Conservation (phyloP, 106 monocot genomes). For the Iris macrosiphon region DNA sequence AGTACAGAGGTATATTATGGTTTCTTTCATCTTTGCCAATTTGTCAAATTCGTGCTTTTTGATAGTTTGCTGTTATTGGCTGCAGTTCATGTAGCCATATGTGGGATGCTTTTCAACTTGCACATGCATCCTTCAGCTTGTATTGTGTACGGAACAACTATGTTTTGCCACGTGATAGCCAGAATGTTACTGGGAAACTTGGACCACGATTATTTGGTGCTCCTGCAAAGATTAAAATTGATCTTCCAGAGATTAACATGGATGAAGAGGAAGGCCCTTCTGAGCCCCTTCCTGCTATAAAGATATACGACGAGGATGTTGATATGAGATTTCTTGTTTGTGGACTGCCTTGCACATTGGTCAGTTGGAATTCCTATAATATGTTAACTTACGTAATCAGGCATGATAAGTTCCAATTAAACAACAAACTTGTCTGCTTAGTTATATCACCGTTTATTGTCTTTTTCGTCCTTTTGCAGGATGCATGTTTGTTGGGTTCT, state of each 20-base stretch:
- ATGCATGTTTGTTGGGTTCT: constrained; percentile 67
- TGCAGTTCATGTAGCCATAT: constrained; percentile 68
- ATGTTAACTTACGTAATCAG: too few relatives aligned
- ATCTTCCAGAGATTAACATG: constrained; percentile 30
- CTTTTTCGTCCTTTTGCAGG: constrained; percentile 43
- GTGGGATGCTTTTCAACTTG: constrained; percentile 97
- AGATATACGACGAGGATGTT: constrained; percentile 76
- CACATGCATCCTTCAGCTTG: constrained; percentile 74
- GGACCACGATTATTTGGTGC: constrained; percentile 74
- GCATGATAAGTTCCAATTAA: too few relatives aligned
- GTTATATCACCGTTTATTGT: too few relatives aligned
- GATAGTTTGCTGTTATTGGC: neutral
- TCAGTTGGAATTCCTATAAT: constrained; percentile 22
- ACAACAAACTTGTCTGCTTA: too few relatives aligned
- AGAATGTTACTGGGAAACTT: constrained; percentile 31
- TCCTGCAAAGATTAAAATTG: constrained; percentile 64
- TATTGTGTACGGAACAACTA: constrained; percentile 52
- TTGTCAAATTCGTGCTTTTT: neutral
- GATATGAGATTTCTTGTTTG: constrained; percentile 75
- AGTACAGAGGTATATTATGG: constrained; percentile 45
- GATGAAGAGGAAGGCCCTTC: constrained; percentile 30
- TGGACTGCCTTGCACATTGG: constrained; percentile 70
- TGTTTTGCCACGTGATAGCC: constrained; percentile 22
- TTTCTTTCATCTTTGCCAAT: neutral
- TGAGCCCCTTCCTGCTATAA: constrained; percentile 56